Evolutionary conservation across 1,284 basidiomycete species (phyloP), one percentile per base, ranked within the genome.

Genomic region (Moniliella sp.): DNA sequence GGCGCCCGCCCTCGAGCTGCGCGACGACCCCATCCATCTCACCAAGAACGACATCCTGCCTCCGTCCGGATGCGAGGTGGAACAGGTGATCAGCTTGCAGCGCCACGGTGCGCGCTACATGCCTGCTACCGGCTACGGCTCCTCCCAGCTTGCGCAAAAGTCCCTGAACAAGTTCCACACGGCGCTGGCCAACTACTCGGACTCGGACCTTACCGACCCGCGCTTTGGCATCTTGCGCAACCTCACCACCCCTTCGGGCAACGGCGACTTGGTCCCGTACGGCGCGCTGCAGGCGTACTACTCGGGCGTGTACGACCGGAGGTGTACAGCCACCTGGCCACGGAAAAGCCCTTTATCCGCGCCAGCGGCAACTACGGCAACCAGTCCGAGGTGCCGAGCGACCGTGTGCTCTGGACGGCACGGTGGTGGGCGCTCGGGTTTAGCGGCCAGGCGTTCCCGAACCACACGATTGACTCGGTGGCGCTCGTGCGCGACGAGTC

Each of bases 361-460:
- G 25, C 26, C 9, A 31, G 34, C 9, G 40, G 40, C 19, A 32
- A 36, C 18, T 17, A 12, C n/a, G n/a, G n/a, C n/a, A n/a, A n/a
- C n/a, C n/a, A n/a, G n/a, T n/a, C n/a, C 15, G 40, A 34, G 5
- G 13, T 11, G 10, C 21, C 28, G 13, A 18, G 35, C 23, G 40
- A 42, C 32, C 36, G 40, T 14, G 40, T 42, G 15, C 40, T 42
- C 15, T 25, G 40, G 13, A 42, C 40, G 5, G 38, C 40, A 4
- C 17, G 31, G 26, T 42, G 37, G 18, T 42, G 40, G 40, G 16
- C 15, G 18, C 26, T 40, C 12, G 40, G 39, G 14, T 42, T 25
- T 15, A 19, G 18, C 5, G 39, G 40, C n/a, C n/a, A 21, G 10
- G 3, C 34, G 5, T 42, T 42, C 16, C 40, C 40, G 5, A 27